Percentiles rank a stretch among this genome's conserved stretches.
phyloP scores from a whole-genome alignment of 768 basidiomycete genomes.

The Piloderma croceum region DNA sequence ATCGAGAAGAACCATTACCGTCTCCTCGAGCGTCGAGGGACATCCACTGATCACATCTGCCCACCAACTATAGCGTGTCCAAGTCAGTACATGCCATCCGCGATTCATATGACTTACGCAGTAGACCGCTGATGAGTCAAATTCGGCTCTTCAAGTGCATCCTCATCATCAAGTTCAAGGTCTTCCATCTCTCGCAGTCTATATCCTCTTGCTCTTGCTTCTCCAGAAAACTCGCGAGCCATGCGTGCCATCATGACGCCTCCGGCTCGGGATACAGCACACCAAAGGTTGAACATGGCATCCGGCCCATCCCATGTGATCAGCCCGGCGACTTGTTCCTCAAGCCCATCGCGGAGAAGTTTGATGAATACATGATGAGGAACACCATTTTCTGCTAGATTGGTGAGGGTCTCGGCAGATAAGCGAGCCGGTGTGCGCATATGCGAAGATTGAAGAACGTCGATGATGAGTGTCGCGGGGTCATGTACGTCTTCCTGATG shows the following conservation, averaged over 20 bases:
- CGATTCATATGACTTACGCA: too few species aligned
- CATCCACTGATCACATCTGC: constrained; percentile 14
- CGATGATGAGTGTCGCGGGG: constrained; percentile 42
- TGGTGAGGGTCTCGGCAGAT: constrained; percentile 55
- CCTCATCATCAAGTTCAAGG: constrained; percentile 12
- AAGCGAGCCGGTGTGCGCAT: constrained; percentile 41
- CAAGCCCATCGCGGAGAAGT: constrained; percentile 32
- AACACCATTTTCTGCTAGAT: constrained; percentile 62
- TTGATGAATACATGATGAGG: constrained; percentile 33
- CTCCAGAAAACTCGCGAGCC: constrained; percentile 21
- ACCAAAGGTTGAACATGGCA: constrained; percentile 40
- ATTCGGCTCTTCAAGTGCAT: constrained; percentile 6
- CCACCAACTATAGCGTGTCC: too few species aligned
- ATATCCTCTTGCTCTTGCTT: constrained; percentile 2
- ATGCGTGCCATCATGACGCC: constrained; percentile 36
- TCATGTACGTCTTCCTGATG: constrained; percentile 30
- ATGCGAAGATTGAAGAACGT: constrained; percentile 47
- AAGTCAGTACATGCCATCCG: too few species aligned
- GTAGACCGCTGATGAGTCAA: not conserved
- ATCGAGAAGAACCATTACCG: constrained; percentile 49
- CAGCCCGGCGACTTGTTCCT: constrained; percentile 32
- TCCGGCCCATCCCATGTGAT: constrained; percentile 40
- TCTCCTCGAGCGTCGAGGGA: constrained; percentile 62
- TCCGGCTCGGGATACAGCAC: constrained; percentile 32
- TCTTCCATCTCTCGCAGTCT: not conserved